Base-by-base conservation (phyloP, 2,329 filamentous ascomycete genomes). In the Aspergillus ochraceoroseus region DNA sequence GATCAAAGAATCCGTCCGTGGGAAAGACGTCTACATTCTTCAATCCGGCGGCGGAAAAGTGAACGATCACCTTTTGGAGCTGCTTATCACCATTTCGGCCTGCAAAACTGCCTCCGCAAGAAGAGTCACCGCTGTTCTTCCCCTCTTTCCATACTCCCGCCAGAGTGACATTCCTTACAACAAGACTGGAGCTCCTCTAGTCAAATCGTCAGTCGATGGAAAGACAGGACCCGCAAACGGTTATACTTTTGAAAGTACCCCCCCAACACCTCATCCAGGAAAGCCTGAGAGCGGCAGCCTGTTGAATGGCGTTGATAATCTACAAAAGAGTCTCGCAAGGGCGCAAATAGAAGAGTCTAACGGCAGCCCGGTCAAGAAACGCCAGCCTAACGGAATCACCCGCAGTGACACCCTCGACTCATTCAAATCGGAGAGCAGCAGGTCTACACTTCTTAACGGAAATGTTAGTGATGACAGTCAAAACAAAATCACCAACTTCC, bases 11-110 rank as follows among this genome's bases (percentile, higher is more conserved):
- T 95, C 88, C 9, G 92, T 98, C 36, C 85, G 92, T 56, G 92
- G 87, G 55, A 98, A 98, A 67, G 92, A 98, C 79, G 92, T 95
- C 64, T 98, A 94, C 71, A 95, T 96, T 63, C 87, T 98, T 58
- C 90, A 96, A 68, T 92, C 87, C 28, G 88, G 87, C 54, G 87
- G 87, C 54, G 88, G 87, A 49, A 85, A 85, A 57, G 87, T 95
- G 69, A 98, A 98, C 64, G 92, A 98, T 69, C 82, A 94, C 69
- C 80, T 98, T 51, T 85, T 98, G 72, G 92, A 98, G 63, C 81
- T 96, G 34, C 85, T 94, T 65, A 95, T 96, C 70, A 95, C 92
- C 71, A 90, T 96, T 56, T 94, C 87, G n/a, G 92, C 92, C 47
- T 96, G 92, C 79, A 94, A 95, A 70, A 83, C 85, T 8, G 88